Evolutionary conservation across 2,329 filamentous ascomycete species (phyloP).

Genomic region (Verticillium zaregamsianum): DNA sequence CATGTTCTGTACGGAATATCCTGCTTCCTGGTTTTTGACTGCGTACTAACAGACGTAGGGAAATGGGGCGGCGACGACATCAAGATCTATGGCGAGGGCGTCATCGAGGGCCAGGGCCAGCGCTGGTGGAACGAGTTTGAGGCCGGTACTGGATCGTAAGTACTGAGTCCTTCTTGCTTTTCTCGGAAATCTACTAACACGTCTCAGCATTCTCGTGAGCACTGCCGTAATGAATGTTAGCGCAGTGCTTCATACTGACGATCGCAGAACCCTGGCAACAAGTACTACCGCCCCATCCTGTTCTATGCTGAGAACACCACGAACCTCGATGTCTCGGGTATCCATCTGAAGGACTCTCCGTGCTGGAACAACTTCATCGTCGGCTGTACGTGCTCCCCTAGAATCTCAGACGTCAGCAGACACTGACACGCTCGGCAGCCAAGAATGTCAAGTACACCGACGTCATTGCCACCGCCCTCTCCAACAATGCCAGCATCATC

Average conservation of each 20-base stretch:
- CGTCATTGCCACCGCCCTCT: slow-evolving; percentile 49
- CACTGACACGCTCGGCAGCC: slow-evolving; percentile 7
- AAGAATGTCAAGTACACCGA: slow-evolving; percentile 50
- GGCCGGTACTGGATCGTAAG: slow-evolving; percentile 18
- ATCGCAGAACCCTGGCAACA: slow-evolving; percentile 41
- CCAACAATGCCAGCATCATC: slow-evolving; percentile 35
- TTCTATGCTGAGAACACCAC: slow-evolving; percentile 61
- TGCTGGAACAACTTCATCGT: slow-evolving; percentile 64
- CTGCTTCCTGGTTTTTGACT: neutral
- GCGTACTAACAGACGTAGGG: slow-evolving; percentile 20
- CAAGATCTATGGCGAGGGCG: slow-evolving; percentile 53
- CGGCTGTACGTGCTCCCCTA: slow-evolving; percentile 25
- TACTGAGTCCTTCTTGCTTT: neutral
- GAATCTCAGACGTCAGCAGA: neutral
- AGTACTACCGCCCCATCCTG: slow-evolving; percentile 54
- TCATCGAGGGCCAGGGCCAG: slow-evolving; percentile 53
- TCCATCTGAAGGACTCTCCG: slow-evolving; percentile 56
- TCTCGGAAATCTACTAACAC: neutral
- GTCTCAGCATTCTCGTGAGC: neutral
- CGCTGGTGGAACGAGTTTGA: slow-evolving; percentile 39
- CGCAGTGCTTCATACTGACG: neutral
- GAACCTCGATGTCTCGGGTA: slow-evolving; percentile 51
- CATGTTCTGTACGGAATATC: slow-evolving; percentile 35
- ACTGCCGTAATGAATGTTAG: neutral
- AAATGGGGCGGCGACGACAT: slow-evolving; percentile 61